These are phyloP conservation scores for Aspergillus latus DNA, from an alignment of 2,329 filamentous ascomycete genomes.

Conservation along the genomic window DNA sequence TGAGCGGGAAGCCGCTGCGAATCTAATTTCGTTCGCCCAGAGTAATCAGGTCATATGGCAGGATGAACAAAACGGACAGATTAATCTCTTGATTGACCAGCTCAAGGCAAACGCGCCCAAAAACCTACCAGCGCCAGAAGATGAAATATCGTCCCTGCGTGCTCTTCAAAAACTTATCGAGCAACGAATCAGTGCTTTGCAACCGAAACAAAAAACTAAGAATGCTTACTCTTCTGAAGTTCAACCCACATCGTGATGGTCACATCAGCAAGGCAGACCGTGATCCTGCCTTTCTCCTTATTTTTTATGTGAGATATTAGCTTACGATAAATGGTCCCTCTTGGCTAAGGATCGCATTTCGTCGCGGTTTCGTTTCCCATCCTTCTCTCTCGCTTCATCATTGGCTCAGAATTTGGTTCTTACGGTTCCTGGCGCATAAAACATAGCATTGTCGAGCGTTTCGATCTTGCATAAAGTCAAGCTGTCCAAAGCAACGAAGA, in stretches of 20 bases:
- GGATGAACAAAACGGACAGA: slow-evolving; percentile 21
- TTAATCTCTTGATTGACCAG: slow-evolving; percentile 33
- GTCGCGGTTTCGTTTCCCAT: neutral
- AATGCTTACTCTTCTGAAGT: neutral
- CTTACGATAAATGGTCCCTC: slow-evolving; percentile 5
- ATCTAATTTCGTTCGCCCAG: slow-evolving; percentile 33
- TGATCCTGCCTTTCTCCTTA: neutral
- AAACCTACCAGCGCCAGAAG: slow-evolving; percentile 26
- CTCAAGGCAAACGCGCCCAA: slow-evolving; percentile 30
- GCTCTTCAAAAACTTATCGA: slow-evolving; percentile 33
- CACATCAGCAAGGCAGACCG: neutral
- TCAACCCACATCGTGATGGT: neutral
- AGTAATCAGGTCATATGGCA: slow-evolving; percentile 14
- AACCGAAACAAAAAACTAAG: slow-evolving; percentile 9
- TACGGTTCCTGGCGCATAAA: slow-evolving; percentile 17
- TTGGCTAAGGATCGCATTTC: slow-evolving; percentile 4
- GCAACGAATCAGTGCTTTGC: slow-evolving; percentile 29
- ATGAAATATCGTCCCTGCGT: slow-evolving; percentile 32
- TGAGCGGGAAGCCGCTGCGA: slow-evolving; percentile 35
- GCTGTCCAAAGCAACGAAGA: neutral
- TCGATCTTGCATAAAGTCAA: slow-evolving; percentile 15
- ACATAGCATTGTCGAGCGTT: slow-evolving; percentile 17
- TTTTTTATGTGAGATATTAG: neutral
- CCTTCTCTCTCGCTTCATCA: neutral
- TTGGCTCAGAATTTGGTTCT: slow-evolving; percentile 8